These are phyloP conservation scores for Chrysoporthe deuterocubensis DNA, from an alignment of 2,329 filamentous ascomycete genomes.

Conservation along the genomic window DNA sequence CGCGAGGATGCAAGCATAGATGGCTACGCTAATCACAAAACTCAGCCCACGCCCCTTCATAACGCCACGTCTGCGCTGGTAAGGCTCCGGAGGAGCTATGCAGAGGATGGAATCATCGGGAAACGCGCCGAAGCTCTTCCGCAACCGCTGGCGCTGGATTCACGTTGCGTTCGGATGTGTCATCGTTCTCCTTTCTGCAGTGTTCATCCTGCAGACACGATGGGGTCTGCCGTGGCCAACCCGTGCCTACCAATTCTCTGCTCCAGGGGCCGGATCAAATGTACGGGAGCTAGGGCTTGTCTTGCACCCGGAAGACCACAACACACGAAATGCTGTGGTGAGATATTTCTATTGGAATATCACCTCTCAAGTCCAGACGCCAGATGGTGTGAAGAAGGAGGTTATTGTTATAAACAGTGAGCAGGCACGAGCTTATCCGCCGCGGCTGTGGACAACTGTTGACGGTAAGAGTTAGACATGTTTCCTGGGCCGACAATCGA, in stretches of 20 bases:
- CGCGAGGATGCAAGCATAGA: no score
- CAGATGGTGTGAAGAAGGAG: slow-evolving; percentile 54
- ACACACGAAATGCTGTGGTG: slow-evolving; percentile 39
- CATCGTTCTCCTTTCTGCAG: neutral
- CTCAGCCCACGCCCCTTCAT: no score
- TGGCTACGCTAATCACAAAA: neutral
- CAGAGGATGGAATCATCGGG: neutral
- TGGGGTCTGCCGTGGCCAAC: neutral
- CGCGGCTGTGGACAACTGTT: neutral
- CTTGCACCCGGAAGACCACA: slow-evolving; percentile 48
- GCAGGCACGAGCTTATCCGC: neutral
- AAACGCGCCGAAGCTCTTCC: neutral
- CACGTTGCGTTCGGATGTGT: neutral
- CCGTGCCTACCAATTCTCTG: neutral
- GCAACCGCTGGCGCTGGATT: neutral
- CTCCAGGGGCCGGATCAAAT: neutral
- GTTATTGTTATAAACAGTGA: slow-evolving; percentile 55
- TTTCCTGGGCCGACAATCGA: slow-evolving; percentile 57
- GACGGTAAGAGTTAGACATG: neutral
- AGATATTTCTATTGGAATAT: slow-evolving; percentile 47
- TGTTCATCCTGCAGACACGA: neutral
- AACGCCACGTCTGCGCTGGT: no score
- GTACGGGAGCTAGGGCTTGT: slow-evolving; percentile 23
- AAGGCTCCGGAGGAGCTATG: no score
- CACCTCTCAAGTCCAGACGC: slow-evolving; percentile 42